Percentiles rank a stretch among this genome's conserved stretches.
phyloP scores from a whole-genome alignment of 208 protist species.

The Trypanosoma congolense region DNA sequence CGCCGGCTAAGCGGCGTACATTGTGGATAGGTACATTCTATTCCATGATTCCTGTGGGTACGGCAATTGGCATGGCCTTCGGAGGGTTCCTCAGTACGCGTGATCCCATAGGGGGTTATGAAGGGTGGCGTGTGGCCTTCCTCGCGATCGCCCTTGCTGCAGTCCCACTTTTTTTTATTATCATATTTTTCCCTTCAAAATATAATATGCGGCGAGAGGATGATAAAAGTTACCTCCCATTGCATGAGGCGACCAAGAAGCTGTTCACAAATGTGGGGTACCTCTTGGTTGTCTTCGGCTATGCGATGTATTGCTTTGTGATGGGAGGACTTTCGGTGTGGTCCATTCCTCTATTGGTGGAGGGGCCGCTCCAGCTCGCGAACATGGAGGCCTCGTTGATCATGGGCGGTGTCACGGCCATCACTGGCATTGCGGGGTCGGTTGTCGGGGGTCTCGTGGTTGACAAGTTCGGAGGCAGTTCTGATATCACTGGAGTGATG shows the following conservation, averaged over 20 bases:
- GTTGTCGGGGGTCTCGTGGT: conserved; percentile 52
- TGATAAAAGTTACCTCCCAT: conserved; percentile 18
- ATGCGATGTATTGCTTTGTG: conserved; percentile 85
- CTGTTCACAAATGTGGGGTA: conserved; percentile 64
- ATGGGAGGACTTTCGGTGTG: conserved; percentile 73
- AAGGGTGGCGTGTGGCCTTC: conserved; percentile 55
- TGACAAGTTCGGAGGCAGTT: conserved; percentile 64
- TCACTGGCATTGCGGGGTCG: conserved; percentile 66
- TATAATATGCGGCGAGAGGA: conserved; percentile 24
- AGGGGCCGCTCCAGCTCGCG: conserved; percentile 50
- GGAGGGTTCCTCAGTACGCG: conserved; percentile 48
- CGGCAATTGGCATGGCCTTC: conserved; percentile 62
- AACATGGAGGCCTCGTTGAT: conserved; percentile 35
- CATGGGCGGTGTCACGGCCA: conserved; percentile 54
- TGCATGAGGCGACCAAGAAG: conserved; percentile 25
- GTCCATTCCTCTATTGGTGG: conserved; percentile 69
- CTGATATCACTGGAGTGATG: conserved; percentile 28
- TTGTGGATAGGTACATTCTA: conserved; percentile 84
- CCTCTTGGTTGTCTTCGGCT: conserved; percentile 64
- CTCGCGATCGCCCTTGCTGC: conserved; percentile 41
- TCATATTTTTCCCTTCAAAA: conserved; percentile 33
- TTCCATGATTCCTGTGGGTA: conserved; percentile 80
- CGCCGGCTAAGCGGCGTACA: conserved; percentile 48
- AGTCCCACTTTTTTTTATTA: conserved; percentile 33
- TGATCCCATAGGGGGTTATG: conserved; percentile 9